Evolutionary conservation across 352 stramenopile genomes (phyloP).

Genomic region (Pythium volutum): DNA sequence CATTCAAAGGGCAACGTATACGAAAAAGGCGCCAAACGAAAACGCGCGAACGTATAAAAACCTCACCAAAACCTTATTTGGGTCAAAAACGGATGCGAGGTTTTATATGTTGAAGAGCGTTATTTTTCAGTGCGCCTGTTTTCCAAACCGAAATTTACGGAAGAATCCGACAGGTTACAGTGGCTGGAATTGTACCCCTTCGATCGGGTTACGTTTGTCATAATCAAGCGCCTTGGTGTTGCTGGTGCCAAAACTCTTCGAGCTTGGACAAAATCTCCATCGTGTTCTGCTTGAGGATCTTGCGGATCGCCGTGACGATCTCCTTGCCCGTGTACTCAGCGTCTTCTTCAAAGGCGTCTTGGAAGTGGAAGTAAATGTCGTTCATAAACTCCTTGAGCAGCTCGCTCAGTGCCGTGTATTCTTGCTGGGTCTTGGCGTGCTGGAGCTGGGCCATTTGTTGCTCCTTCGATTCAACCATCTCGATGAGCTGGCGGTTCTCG

Average conservation of each 20-base stretch:
- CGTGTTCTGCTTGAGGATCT: conserved; percentile 85
- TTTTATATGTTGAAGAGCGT: conserved; percentile 14
- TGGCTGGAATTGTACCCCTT: conserved; percentile 1
- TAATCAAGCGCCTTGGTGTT: conserved; percentile 21
- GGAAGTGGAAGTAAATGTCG: conserved; percentile 86
- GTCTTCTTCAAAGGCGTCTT: conserved; percentile 83
- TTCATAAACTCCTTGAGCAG: conserved; percentile 87
- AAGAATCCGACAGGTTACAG: neutral
- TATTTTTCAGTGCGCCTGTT: conserved; percentile 2
- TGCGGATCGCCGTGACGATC: conserved; percentile 76
- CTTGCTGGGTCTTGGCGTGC: conserved; percentile 43
- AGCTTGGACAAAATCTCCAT: conserved; percentile 72
- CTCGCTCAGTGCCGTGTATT: conserved; percentile 57
- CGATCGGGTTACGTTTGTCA: neutral
- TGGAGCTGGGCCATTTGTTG: conserved; percentile 47
- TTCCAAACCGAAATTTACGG: neutral
- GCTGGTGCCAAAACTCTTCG: conserved; percentile 67
- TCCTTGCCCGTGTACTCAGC: conserved; percentile 81
- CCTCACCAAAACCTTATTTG: conserved; percentile 1
- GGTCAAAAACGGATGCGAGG: no score
- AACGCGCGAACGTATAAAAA: conserved; percentile 8
- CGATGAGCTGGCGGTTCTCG: conserved; percentile 46
- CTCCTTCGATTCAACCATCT: conserved; percentile 45
- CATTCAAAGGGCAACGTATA: conserved; percentile 23
- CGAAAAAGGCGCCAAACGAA: conserved; percentile 19